phyloP scores from a whole-genome alignment of 176 grass and related monocot species.

The Rhynchospora pubera region DNA sequence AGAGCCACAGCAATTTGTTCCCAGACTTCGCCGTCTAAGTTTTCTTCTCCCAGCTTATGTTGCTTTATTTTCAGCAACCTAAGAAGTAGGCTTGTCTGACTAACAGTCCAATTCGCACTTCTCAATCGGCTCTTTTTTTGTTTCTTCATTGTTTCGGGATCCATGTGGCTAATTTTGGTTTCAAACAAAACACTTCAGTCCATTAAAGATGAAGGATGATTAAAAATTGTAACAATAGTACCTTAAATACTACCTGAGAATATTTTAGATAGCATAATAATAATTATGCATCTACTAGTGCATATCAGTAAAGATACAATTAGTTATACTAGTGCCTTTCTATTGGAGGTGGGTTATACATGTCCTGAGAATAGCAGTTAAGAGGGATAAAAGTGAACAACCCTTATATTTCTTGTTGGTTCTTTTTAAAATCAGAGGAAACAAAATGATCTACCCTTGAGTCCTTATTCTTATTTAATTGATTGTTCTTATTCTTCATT shows the following conservation, averaged over 20 bases:
- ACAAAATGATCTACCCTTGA: no score
- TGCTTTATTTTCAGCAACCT: slow-evolving; percentile 8
- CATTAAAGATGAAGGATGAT: neutral
- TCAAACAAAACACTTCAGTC: neutral
- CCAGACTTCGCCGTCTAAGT: neutral
- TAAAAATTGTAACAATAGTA: neutral
- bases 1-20: neutral
- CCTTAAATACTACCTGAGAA: neutral
- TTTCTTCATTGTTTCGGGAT: neutral
- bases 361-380: no score
- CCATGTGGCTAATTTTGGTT: slow-evolving; percentile 14
- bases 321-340: neutral
- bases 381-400: no score
- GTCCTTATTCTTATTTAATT: no score
- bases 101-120: neutral
- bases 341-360: no score
- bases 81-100: slow-evolving; percentile 10
- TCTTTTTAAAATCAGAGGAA: no score
- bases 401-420: no score
- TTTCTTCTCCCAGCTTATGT: slow-evolving; percentile 5
- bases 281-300: neutral
- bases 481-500: no score
- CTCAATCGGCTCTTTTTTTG: slow-evolving; percentile 1
- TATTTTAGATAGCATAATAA: neutral
- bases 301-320: neutral